Base-by-base conservation (phyloP, 2,329 filamentous ascomycete genomes). In the Claviceps lovelessii region DNA sequence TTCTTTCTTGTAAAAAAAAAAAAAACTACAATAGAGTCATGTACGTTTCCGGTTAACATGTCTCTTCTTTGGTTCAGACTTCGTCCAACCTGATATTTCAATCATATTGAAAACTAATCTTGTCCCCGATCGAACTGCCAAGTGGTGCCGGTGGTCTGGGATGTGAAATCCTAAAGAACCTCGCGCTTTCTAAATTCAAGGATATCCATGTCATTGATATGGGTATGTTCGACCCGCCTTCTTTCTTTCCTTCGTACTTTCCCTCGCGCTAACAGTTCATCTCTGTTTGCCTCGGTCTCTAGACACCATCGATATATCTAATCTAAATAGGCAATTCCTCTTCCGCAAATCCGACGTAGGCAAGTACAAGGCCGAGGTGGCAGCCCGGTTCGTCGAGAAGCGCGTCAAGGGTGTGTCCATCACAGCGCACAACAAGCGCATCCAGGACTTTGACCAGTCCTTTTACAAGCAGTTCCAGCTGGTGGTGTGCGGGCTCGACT, bases 171-270 rank as follows among this genome's bases (percentile, higher is more conserved):
- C 75, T 98, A 53, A 98, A 98, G 75, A 89, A 98, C 65, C 78
- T 98, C 39, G 93, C 93, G 46, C 78, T 98, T 53, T 96, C 91
- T 2, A 90, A 90, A 33, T 98, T 98, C 75, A 94, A 87, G 70
- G 83, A 95, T 64, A 96, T 98, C 61, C 90, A 98, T 73, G 93
- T 98, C 56, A 97, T 98, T 63, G 93, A 98, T 72, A 98, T 98
- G 93, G 88, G 86, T 86, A 71, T 56, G 76, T 66, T n/a, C 29
- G 37, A 42, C 28, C 42, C 11, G 31, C 19, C 28, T 28, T 28
- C 2, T 13, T 28, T 13, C 19, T 4, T 28, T 9, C 44, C 23
- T 28, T 13, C 19, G 2, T 28, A n/a, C 44, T 23, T 23, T 23
- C 23, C 17, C 13, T 9, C 45, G 11, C 17, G 31, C 31, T 49